Base-by-base conservation (phyloP, 2,329 filamentous ascomycete genomes). In the Onygenales sp. region DNA sequence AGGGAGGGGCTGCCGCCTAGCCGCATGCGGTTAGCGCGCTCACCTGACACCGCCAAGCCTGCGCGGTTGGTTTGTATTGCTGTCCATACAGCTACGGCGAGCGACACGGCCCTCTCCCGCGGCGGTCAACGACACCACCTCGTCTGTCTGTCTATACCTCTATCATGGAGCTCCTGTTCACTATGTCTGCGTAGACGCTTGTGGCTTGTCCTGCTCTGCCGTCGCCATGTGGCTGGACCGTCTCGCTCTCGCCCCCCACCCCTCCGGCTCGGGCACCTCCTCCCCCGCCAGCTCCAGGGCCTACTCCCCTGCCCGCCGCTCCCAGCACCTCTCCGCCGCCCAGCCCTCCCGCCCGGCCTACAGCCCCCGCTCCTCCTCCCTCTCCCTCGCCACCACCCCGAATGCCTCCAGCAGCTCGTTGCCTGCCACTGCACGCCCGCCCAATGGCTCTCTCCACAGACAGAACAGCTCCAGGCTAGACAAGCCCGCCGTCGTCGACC, bases 171-270 rank as follows among this genome's bases (percentile, higher is more conserved):
- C 43, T 10, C n/a, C 31, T 14, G n/a, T 53, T 44, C 33, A 31
- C 43, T 48, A 13, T 36, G 27, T 39, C 7, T 9, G 32, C 10
- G 7, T 21, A n/a, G 32, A 35, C 54, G 52, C 53, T 48, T 47
- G 51, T 50, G 53, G 45, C 21, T 27, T 27, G 21, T 27, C 21
- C 33, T 17, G 14, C 14, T 35, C 33, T 8, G 17, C 36, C 14
- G 47, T 44, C 48, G 70, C 53, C 49, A 95, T 95, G 89, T 95
- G 90, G 90, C 83, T 94, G 66, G 90, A 95, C 75, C 86, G 90
- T 68, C 83, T 95, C 60, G 85, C 86, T 68, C 83, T 95, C 60
- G 85, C 86, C 59, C 83, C 80, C 63, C 84, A 86, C 69, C 80
- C 84, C 54, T 83, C 81, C 68, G 75, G 82, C 71, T 76, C 81